Conservation (phyloP, 495 filamentous ascomycete genomes). For the Podospora comata region DNA sequence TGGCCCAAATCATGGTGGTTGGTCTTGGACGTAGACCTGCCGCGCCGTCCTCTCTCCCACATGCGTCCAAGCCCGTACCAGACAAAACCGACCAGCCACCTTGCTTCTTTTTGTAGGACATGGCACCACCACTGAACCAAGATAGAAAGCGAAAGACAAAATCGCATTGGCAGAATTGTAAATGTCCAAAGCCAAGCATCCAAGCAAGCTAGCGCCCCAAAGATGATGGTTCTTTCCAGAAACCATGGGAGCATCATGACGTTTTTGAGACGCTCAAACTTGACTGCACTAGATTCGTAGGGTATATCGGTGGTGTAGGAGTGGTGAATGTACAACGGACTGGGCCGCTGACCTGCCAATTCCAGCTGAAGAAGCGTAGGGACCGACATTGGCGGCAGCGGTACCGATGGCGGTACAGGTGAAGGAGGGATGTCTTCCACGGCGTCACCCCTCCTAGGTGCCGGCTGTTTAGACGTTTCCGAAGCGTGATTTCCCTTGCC, state of each 20-base stretch:
- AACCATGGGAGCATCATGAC: constrained; percentile 77
- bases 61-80: constrained; percentile 71
- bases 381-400: constrained; percentile 79
- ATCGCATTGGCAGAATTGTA: constrained; percentile 88
- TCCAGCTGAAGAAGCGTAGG: constrained; percentile 88
- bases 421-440: constrained; percentile 51
- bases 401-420: constrained; percentile 66
- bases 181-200: constrained; percentile 98
- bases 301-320: constrained; percentile 69
- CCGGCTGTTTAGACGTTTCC: constrained; percentile 16
- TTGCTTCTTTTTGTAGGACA: constrained; percentile 60
- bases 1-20: constrained; percentile 29
- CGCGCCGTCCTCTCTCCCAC: constrained; percentile 59
- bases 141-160: constrained; percentile 76
- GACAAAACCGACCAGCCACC: constrained; percentile 68
- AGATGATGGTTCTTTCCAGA: constrained; percentile 81
- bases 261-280: constrained; percentile 88
- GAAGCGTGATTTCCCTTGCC: constrained; percentile 20
- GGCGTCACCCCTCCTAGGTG: neutral
- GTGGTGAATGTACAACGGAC: constrained; percentile 83
- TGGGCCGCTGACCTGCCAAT: constrained; percentile 74
- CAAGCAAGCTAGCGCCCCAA: constrained; percentile 84
- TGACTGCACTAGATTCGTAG: constrained; percentile 95
- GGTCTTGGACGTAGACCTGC: constrained; percentile 38
- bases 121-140: constrained; percentile 69